Conservation (phyloP, 768 basidiomycete species). For the Lactifluus volemus region DNA sequence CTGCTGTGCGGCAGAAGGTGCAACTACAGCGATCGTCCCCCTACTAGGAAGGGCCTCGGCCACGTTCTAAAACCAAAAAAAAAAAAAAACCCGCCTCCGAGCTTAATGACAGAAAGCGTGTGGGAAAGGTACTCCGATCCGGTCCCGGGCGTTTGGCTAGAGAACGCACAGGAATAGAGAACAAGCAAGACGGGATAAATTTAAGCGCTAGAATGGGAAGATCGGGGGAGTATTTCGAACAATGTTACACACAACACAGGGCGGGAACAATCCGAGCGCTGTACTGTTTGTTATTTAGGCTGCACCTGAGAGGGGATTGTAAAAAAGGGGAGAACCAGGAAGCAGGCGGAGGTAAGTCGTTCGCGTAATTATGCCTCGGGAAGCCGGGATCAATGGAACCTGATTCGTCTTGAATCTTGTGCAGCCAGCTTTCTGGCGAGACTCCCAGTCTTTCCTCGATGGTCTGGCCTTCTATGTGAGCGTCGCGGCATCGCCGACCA, state of each 20-base stretch:
- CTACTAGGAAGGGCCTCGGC: neutral
- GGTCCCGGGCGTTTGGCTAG: conserved; percentile 5
- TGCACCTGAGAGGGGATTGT: conserved; percentile 1
- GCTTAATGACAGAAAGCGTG: conserved; percentile 10
- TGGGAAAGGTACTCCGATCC: conserved; percentile 14
- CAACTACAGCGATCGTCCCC: neutral
- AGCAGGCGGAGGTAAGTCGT: conserved; percentile 14
- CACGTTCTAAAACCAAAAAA: neutral
- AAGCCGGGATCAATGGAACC: conserved; percentile 19
- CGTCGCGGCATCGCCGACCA: conserved; percentile 18
- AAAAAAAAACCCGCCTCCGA: conserved; percentile 1
- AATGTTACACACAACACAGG: neutral
- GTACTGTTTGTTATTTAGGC: conserved; percentile 15
- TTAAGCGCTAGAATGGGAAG: conserved; percentile 6
- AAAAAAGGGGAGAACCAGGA: conserved; percentile 13
- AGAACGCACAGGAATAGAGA: neutral
- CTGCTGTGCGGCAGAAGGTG: neutral
- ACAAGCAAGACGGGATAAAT: conserved; percentile 5
- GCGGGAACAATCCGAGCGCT: conserved; percentile 12
- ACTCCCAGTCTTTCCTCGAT: conserved; percentile 13
- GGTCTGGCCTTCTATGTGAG: conserved; percentile 18
- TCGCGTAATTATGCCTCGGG: conserved; percentile 19
- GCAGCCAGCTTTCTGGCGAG: conserved; percentile 12
- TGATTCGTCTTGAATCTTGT: conserved; percentile 18
- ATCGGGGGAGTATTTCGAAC: neutral